These are phyloP conservation scores for Sonneratia caseolaris DNA, from an alignment of 345 rosid genomes.

Conservation along the genomic window DNA sequence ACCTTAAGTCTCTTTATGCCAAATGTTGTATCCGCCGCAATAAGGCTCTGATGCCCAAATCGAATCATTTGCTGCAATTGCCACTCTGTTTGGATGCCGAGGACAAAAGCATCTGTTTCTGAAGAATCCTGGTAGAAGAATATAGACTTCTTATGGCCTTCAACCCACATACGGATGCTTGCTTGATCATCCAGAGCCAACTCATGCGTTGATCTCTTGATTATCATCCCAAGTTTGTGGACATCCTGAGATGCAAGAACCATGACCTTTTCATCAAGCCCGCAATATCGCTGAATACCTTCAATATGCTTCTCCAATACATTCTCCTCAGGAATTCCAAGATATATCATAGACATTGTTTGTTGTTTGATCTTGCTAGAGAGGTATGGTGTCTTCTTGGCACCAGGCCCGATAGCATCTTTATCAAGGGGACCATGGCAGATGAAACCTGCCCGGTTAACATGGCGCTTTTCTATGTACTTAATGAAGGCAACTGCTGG, in stretches of 20 bases:
- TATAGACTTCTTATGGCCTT: conserved; percentile 75
- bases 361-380: conserved; percentile 77
- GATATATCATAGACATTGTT: conserved; percentile 92
- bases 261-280: conserved; percentile 54
- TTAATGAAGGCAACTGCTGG: conserved; percentile 69
- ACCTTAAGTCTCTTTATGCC: conserved; percentile 92
- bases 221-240: conserved; percentile 88
- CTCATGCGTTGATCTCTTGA: conserved; percentile 77
- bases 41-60: conserved; percentile 71
- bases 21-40: conserved; percentile 83
- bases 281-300: conserved; percentile 80
- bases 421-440: conserved; percentile 93
- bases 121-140: conserved; percentile 82
- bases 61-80: conserved; percentile 85
- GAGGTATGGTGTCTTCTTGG: conserved; percentile 81
- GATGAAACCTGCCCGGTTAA: conserved; percentile 73
- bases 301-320: conserved; percentile 92
- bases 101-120: conserved; percentile 59
- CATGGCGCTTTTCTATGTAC: conserved; percentile 73
- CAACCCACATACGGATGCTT: conserved; percentile 80
- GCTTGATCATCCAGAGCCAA: conserved; percentile 89
- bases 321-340: conserved; percentile 88
- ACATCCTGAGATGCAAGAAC: conserved; percentile 84
- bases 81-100: conserved; percentile 96
- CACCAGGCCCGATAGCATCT: conserved; percentile 96